Evolutionary conservation across 2,329 filamentous ascomycete genomes (phyloP).

Genomic region (Diaporthe velutina): DNA sequence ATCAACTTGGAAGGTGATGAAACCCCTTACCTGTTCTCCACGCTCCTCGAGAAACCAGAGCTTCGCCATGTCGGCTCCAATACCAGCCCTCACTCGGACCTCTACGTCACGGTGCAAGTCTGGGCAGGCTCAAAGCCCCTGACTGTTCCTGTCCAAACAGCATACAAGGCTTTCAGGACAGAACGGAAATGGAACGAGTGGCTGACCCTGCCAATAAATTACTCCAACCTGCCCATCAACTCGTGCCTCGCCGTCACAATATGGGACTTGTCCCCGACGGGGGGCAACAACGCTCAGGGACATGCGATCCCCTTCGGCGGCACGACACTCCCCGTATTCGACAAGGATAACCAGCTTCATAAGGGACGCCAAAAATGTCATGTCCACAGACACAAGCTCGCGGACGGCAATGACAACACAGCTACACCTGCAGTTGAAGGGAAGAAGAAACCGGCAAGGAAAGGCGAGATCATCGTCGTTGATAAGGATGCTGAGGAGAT

Average conservation of each 20-base stretch:
- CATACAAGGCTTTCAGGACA: constrained; percentile 90
- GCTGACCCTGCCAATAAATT: constrained; percentile 87
- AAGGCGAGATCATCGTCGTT: constrained; percentile 62
- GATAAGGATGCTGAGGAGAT: constrained; percentile 85
- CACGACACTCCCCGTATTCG: constrained; percentile 92
- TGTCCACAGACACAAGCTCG: constrained; percentile 83
- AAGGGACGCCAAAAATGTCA: constrained; percentile 94
- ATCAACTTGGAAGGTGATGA: constrained; percentile 84
- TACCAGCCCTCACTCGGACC: constrained; percentile 84
- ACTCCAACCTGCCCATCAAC: constrained; percentile 84
- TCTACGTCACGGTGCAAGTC: constrained; percentile 92
- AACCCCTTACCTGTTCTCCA: constrained; percentile 80
- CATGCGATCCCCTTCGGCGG: constrained; percentile 94
- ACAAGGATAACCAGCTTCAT: constrained; percentile 89
- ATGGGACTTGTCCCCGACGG: constrained; percentile 91
- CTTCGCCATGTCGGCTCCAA: constrained; percentile 91
- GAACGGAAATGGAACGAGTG: constrained; percentile 94
- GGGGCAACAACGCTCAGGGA: constrained; percentile 75
- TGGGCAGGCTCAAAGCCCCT: constrained; percentile 97
- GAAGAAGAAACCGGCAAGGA: constrained; percentile 62
- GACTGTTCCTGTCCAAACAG: constrained; percentile 90
- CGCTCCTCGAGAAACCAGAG: constrained; percentile 81
- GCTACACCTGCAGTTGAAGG: constrained; percentile 79
- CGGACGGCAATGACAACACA: constrained; percentile 86
- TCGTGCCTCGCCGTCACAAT: constrained; percentile 91